Evolutionary conservation across 441 rosid species (phyloP).

Genomic region (Eruca vesicaria): DNA sequence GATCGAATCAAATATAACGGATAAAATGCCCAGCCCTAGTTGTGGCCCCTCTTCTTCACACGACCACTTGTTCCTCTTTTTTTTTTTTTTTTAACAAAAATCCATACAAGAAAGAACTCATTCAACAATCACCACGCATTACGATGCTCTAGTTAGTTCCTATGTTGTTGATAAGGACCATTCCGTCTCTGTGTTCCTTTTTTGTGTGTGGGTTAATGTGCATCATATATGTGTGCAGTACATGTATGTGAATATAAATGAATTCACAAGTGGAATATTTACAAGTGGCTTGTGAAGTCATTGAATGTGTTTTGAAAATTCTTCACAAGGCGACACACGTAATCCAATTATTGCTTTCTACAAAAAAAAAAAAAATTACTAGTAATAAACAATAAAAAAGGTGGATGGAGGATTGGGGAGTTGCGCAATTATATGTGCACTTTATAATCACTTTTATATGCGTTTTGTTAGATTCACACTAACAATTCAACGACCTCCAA

Average conservation of each 20-base stretch:
- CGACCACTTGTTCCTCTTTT: background rate
- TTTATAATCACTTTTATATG: background rate
- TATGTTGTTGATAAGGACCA: background rate
- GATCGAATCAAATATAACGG: no score
- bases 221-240: background rate
- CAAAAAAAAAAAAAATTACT: no score
- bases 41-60: background rate
- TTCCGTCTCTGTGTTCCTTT: background rate
- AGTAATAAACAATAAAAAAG: background rate
- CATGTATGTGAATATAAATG: background rate
- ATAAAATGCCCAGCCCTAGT: no score
- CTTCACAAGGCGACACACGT: background rate
- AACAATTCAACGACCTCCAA: slow-evolving; percentile 13
- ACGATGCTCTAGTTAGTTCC: background rate
- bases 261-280: background rate
- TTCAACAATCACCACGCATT: background rate
- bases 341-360: background rate
- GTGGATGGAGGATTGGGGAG: slow-evolving; percentile 9
- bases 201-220: background rate
- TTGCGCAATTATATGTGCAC: background rate
- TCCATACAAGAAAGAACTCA: background rate
- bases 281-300: slow-evolving; percentile 5
- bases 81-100: background rate
- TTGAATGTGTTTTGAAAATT: background rate
- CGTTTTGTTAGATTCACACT: slow-evolving; percentile 27